Percentiles rank a stretch among this genome's conserved stretches.
Conservation (phyloP, 371 early-diverging fungal genomes). For the Funneliformis caledonium region DNA sequence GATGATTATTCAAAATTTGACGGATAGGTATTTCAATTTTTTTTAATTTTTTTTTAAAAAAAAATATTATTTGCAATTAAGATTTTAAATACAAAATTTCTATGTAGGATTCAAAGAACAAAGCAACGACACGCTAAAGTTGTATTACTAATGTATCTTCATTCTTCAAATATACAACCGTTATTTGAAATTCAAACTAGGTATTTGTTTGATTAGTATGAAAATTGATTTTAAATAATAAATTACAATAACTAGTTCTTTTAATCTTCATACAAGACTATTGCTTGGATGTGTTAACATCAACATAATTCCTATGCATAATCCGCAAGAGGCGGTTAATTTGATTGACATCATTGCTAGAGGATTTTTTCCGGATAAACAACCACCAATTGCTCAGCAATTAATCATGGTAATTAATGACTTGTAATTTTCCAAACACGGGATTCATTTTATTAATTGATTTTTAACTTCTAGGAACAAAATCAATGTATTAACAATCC, state of each 20-base stretch:
- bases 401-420: slow-evolving; percentile 6
- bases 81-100: neutral
- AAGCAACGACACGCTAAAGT: slow-evolving; percentile 16
- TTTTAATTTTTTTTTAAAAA: too few species aligned
- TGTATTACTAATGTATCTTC: neutral
- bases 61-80: neutral
- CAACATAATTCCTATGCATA: slow-evolving; percentile 25
- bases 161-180: neutral
- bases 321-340: slow-evolving; percentile 5
- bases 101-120: slow-evolving; percentile 25
- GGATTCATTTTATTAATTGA: neutral
- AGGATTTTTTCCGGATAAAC: slow-evolving; percentile 2
- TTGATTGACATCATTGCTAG: neutral
- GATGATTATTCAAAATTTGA: neutral
- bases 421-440: neutral
- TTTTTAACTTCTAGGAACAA: neutral
- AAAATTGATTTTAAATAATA: neutral
- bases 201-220: neutral
- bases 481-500: slow-evolving; percentile 7
- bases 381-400: neutral
- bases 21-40: slow-evolving; percentile 10
- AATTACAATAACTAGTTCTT: neutral
- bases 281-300: neutral
- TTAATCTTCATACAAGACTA: neutral
- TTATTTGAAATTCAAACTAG: slow-evolving; percentile 28